A percentile compares a stretch with the other conserved stretches of the same genome.
phyloP scores from a whole-genome alignment of 2,329 filamentous ascomycete species.

The Fusarium foetens region DNA sequence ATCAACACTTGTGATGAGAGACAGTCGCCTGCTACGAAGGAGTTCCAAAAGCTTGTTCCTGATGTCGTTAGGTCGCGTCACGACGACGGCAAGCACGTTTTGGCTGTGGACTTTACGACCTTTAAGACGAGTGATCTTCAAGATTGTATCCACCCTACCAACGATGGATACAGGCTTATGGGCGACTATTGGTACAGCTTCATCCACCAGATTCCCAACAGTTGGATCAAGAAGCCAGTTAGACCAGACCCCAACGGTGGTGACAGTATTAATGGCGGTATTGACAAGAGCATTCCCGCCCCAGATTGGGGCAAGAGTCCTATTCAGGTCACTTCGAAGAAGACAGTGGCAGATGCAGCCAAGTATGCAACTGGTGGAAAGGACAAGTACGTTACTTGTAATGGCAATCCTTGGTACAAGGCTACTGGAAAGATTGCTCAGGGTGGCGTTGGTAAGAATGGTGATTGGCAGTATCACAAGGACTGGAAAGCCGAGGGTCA shows the following conservation, averaged over 20 bases:
- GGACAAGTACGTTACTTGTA: background rate
- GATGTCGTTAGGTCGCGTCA: background rate
- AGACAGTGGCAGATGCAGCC: background rate
- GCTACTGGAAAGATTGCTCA: background rate
- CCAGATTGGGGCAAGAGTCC: background rate
- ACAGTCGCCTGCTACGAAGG: background rate
- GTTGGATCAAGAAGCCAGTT: conserved; percentile 32
- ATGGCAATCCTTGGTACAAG: background rate
- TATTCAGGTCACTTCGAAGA: background rate
- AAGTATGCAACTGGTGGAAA: background rate
- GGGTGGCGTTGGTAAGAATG: background rate
- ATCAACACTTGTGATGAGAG: conserved; percentile 9
- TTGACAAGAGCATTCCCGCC: conserved; percentile 5
- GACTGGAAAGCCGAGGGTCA: background rate
- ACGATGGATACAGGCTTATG: conserved; percentile 28
- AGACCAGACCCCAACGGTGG: conserved; percentile 12
- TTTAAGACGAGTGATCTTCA: conserved; percentile 10
- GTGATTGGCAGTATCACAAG: conserved; percentile 15
- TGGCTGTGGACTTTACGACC: conserved; percentile 24
- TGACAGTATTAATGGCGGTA: background rate
- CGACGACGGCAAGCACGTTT: conserved; percentile 2
- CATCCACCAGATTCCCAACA: conserved; percentile 32
- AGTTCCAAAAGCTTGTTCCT: conserved; percentile 9
- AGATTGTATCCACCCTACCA: conserved; percentile 41
- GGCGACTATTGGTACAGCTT: conserved; percentile 42